phyloP scores from a whole-genome alignment of 106 monocot genomes.

The Posidonia australis region DNA sequence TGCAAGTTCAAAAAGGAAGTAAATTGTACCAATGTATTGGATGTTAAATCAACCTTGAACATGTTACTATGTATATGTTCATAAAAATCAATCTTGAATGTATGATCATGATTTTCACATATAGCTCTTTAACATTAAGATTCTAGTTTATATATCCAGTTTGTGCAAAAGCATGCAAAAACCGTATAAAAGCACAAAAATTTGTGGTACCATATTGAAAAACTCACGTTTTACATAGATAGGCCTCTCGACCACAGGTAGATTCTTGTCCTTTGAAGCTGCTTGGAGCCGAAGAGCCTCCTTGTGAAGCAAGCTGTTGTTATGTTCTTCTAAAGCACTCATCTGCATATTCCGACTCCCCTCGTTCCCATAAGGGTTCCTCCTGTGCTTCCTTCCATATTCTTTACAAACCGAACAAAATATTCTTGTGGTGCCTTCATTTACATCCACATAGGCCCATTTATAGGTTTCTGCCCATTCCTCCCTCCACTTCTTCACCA shows the following conservation, averaged over 20 bases:
- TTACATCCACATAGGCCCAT: constrained; percentile 86
- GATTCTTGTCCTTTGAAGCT: constrained; percentile 76
- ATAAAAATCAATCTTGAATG: too few relatives aligned
- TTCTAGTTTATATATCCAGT: neutral
- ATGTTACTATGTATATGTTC: too few relatives aligned
- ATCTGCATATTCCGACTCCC: constrained; percentile 99
- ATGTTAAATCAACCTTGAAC: too few relatives aligned
- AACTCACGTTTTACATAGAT: constrained; percentile 74
- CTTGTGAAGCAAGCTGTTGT: constrained; percentile 96
- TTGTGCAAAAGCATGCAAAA: neutral
- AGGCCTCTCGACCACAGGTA: constrained; percentile 45
- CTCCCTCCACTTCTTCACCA: constrained; percentile 99
- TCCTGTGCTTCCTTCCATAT: constrained; percentile 91
- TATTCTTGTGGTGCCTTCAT: constrained; percentile 82
- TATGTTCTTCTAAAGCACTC: constrained; percentile 98
- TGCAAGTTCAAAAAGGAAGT: too few relatives aligned
- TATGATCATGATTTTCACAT: too few relatives aligned
- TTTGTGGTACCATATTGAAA: neutral
- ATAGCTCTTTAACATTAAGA: too few relatives aligned
- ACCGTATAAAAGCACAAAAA: neutral
- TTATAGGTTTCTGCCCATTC: constrained; percentile 99
- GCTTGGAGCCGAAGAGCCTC: constrained; percentile 90
- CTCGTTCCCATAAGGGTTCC: constrained; percentile 98
- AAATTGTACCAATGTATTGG: too few relatives aligned
- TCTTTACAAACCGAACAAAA: constrained; percentile 93